Base-by-base conservation (phyloP, 1,284 basidiomycete species). In the Athelia sp. region DNA sequence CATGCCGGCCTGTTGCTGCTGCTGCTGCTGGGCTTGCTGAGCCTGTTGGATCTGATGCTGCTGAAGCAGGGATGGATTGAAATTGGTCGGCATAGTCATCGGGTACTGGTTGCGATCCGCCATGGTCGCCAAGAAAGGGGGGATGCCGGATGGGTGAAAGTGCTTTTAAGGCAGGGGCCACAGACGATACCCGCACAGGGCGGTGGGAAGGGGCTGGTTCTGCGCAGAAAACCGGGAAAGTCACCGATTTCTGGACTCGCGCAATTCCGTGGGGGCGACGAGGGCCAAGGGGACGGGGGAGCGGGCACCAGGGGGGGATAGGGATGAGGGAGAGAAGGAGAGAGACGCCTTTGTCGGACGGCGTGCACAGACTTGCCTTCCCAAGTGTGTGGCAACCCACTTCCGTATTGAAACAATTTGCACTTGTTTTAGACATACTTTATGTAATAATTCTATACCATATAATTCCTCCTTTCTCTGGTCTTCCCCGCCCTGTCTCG, bases 91-190 rank as follows among this genome's bases (percentile, higher is more conserved):
- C 48, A 76, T n/a, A n/a, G n/a, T 67, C 71, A 77, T 72, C 54
- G 70, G 52, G 62, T 81, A 81, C 61, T 69, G 68, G 58, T 73
- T 62, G 48, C 78, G 81, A 76, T 82, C 81, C 62, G 78, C 78
- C 81, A 84, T 82, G 26, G 4, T 29, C 59, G 65, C 68, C 68
- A 67, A 40, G 31, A 22, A 40, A 40, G 19, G 19, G 36, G n/a
- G 6, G n/a, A 9, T 6, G n/a, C 36, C n/a, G n/a, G 36, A 40
- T 40, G 36, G 36, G n/a, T 8, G 26, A 13, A 13, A 6, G 26
- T 29, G 26, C 6, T 29, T 29, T 29, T 29, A 29, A 29, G 26
- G 6, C 26, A 29, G 13, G 26, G 26, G 13, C 4, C 26, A 29
- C 26, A 29, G 26, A 6, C 26, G 26, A 29, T 29, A 29, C 26